Evolutionary conservation across 2,329 filamentous ascomycete genomes (phyloP), one percentile per base, ranked within the genome.

Genomic region (Cladosporium sp.): DNA sequence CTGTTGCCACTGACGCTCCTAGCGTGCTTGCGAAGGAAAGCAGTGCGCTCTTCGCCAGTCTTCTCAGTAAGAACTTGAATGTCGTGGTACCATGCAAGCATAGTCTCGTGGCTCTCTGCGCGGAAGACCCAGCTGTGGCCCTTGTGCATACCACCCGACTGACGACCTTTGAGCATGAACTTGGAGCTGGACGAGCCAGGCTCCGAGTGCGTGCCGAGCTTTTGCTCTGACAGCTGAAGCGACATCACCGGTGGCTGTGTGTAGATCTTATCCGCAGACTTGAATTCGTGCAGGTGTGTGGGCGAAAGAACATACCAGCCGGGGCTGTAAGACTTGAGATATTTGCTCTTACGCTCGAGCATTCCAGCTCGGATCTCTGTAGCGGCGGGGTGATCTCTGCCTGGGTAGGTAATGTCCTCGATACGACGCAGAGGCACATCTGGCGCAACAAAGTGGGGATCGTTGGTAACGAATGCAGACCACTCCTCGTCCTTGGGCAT

Each of bases 271-370:
- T 97, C 93, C 64, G 91, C 91, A n/a, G 91, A 96, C 73, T 96
- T 97, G 83, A 97, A 99, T 75, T 99, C 94, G 77, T 99, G 94
- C 20, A 99, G 82, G 75, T 99, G 94, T 57, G 94, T 97, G 15
- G 94, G 90, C 66, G 94, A 96, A 65, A 99, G 79, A 48, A 97
- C 91, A 73, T 97, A 97, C 92, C 93, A 97, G 70, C 93, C 93
- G 24, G 91, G 89, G 7, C 92, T 94, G 73, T 97, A 97, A 72
- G 92, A 97, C 79, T 97, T 97, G 61, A 99, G 78, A 69, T 97
- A 99, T 71, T 97, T 99, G 82, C 91, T 96, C 85, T 97, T 97
- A 64, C 94, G 88, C 78, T 99, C 94, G 35, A 99, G 79, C 74
- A 97, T 86, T 2, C 94, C 94, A 19, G 91, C 90, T 60, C 92